Base-by-base conservation (phyloP, 176 grass and related monocot species). In the Zoysia pacifica region DNA sequence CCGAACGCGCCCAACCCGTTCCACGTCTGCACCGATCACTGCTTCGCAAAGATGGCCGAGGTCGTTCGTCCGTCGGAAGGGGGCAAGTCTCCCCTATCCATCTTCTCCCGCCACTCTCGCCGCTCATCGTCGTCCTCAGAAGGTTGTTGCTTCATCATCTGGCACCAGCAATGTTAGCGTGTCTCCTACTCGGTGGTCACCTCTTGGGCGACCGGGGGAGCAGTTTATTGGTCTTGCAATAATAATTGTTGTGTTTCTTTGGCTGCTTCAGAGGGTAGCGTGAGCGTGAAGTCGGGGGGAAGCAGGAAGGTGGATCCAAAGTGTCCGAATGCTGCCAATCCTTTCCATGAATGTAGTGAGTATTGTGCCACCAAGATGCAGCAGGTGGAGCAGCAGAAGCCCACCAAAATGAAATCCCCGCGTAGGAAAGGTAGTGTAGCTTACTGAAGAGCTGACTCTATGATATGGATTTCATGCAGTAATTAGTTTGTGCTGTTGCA, bases 1-100 rank as follows among this genome's bases (percentile, higher is more conserved):
- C 86, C 81, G 43, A 95, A 93, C 87, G 86, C 88, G 12, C 9
- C 86, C 46, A 99, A 99, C 73, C 92, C 90, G 2, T 99, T 86
- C 81, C 96, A 99, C 67, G 78, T 89, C 35, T 99, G 96, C 65
- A 83, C 86, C 9, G 84, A 95, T 6, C 65, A 89, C 67, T 99
- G 96, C 88, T 48, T 62, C 8, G 40, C 75, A 48, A 99, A 88
- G 80, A 88, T 83, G 5, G 62, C 78, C 50, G 75, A 76, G 11
- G 74, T 11, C 3, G 72, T 61, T 51, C 82, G 87, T 13, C 79
- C 84, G 79, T 62, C 49, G 52, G 82, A 92, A 58, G 89, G 83
- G 2, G 72, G 39, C 47, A 84, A 83, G 55, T 84, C 73, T 15
- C 85, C 79, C 9, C 78, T 87, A 20, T 93, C 83, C 67, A 66